phyloP scores from a whole-genome alignment of 371 early-diverging fungal species.

The Sporodiniella umbellata region DNA sequence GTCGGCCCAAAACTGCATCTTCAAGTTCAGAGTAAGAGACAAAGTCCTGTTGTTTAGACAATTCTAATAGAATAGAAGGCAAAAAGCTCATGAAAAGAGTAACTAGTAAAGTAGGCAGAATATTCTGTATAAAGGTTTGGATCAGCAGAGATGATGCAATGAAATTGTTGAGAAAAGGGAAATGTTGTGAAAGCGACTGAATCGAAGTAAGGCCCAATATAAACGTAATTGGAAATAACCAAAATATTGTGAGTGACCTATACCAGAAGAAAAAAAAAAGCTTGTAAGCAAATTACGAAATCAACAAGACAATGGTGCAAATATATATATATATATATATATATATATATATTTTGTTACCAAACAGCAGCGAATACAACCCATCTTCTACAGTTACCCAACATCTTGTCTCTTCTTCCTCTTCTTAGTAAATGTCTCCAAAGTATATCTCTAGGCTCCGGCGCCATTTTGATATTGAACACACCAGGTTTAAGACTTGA shows the following conservation, averaged over 20 bases:
- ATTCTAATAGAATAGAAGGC: constrained; percentile 52
- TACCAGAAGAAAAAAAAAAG: constrained; percentile 2
- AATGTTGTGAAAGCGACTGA: constrained; percentile 60
- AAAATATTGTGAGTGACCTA: constrained; percentile 68
- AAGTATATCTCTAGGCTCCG: constrained; percentile 88
- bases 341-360: constrained; percentile 30
- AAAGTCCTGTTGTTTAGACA: constrained; percentile 57
- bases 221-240: constrained; percentile 65
- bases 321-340: no score
- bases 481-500: constrained; percentile 64
- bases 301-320: no score
- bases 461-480: constrained; percentile 73
- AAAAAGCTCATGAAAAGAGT: constrained; percentile 66
- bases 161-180: constrained; percentile 51
- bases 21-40: constrained; percentile 61
- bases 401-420: constrained; percentile 38
- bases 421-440: constrained; percentile 79
- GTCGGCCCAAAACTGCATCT: constrained; percentile 66
- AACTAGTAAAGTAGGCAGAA: constrained; percentile 61
- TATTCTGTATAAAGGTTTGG: constrained; percentile 56
- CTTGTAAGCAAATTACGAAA: constrained; percentile 1
- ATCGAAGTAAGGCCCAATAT: constrained; percentile 70
- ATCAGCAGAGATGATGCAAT: constrained; percentile 48
- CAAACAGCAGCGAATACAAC: constrained; percentile 56
- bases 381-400: constrained; percentile 40